These are phyloP conservation scores for Coemansia sp. DNA, from an alignment of 192 early-diverging fungal species.

Conservation along the genomic window DNA sequence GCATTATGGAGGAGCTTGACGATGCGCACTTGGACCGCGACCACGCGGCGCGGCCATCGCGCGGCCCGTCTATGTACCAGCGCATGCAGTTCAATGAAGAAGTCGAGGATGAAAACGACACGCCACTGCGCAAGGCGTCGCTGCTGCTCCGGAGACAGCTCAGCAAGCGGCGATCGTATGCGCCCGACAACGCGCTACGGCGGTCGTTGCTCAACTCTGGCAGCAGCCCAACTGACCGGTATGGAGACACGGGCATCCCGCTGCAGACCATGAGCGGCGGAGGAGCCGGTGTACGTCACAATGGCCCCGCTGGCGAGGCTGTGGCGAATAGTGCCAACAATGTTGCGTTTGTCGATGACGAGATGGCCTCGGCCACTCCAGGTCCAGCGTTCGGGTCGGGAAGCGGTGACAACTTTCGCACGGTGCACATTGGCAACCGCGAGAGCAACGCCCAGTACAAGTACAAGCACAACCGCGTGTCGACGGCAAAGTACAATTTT, in stretches of 20 bases:
- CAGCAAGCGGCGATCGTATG: slow-evolving; percentile 52
- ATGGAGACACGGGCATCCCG: slow-evolving; percentile 30
- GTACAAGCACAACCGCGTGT: slow-evolving; percentile 91
- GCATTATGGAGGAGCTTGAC: slow-evolving; percentile 51
- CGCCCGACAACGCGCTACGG: slow-evolving; percentile 25
- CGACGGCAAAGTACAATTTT: slow-evolving; percentile 95
- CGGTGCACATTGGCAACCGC: slow-evolving; percentile 88
- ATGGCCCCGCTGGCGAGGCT: background rate
- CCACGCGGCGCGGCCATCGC: slow-evolving; percentile 46
- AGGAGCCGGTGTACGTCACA: background rate
- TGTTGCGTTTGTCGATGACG: slow-evolving; percentile 2
- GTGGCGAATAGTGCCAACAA: background rate
- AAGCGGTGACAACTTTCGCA: slow-evolving; percentile 59
- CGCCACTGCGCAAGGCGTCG: slow-evolving; percentile 45
- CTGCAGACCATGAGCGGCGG: slow-evolving; percentile 26
- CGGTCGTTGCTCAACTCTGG: slow-evolving; percentile 35
- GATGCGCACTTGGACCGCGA: slow-evolving; percentile 51
- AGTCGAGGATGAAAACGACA: slow-evolving; percentile 39
- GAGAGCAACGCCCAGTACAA: slow-evolving; percentile 76
- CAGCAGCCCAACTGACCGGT: slow-evolving; percentile 16
- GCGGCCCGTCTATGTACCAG: slow-evolving; percentile 55
- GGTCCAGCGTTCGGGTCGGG: slow-evolving; percentile 32
- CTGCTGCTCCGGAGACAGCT: slow-evolving; percentile 42
- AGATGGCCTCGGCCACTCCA: slow-evolving; percentile 7
- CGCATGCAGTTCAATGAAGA: slow-evolving; percentile 54